Evolutionary conservation across 2,329 filamentous ascomycete genomes (phyloP).

Genomic region (Ramularia endophylla): DNA sequence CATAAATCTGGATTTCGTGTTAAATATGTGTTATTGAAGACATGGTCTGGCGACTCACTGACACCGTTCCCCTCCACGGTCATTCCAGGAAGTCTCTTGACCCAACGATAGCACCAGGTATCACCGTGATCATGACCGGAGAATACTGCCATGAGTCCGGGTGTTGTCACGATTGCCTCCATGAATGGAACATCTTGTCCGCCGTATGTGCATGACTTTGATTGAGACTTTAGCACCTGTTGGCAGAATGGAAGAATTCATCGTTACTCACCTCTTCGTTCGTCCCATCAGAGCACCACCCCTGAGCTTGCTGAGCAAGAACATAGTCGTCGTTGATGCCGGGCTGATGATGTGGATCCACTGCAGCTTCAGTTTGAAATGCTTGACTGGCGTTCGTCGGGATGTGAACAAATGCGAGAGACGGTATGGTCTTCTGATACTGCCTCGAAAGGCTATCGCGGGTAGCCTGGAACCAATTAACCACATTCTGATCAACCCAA

Average conservation of each 20-base stretch:
- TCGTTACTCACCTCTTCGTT: slow-evolving; percentile 25
- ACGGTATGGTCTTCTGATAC: slow-evolving; percentile 35
- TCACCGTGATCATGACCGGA: slow-evolving; percentile 56
- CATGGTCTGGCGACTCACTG: slow-evolving; percentile 6
- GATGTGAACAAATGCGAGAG: slow-evolving; percentile 52
- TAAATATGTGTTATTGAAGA: slow-evolving; percentile 2
- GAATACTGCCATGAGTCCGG: slow-evolving; percentile 54
- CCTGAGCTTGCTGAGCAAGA: slow-evolving; percentile 38
- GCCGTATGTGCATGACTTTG: slow-evolving; percentile 27
- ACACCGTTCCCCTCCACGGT: slow-evolving; percentile 26
- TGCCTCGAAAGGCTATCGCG: slow-evolving; percentile 9
- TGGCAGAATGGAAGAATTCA: background rate
- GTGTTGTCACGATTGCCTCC: slow-evolving; percentile 50
- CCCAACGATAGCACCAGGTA: slow-evolving; percentile 32
- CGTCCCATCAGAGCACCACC: slow-evolving; percentile 29
- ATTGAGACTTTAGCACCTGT: background rate
- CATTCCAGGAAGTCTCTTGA: slow-evolving; percentile 23
- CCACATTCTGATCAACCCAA: slow-evolving; percentile 42
- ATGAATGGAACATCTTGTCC: slow-evolving; percentile 57
- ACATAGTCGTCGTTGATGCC: slow-evolving; percentile 42
- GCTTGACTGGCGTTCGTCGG: slow-evolving; percentile 40
- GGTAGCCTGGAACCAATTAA: slow-evolving; percentile 41
- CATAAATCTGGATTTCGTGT: slow-evolving; percentile 19
- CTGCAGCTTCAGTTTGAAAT: slow-evolving; percentile 36
- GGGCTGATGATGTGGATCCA: slow-evolving; percentile 39